Percentiles rank a stretch among this genome's conserved stretches.
Conservation (phyloP, 345 rosid species). For the Gossypium rotundifolium region DNA sequence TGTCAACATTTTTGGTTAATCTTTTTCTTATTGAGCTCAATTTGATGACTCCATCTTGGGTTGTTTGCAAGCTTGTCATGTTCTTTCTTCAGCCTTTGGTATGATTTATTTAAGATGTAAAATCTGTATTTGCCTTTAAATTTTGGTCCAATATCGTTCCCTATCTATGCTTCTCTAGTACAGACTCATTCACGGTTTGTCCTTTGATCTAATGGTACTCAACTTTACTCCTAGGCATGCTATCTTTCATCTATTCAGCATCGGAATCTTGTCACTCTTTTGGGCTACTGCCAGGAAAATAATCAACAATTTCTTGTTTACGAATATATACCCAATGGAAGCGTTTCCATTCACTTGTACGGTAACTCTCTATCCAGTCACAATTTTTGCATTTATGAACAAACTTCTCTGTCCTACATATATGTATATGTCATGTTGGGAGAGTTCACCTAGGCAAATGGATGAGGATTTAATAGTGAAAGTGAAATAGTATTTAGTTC, state of each 20-base stretch:
- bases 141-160: background rate
- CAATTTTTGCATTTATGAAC: slow-evolving; percentile 14
- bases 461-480: background rate
- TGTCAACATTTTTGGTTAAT: background rate
- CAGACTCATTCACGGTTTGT: slow-evolving; percentile 13
- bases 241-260: slow-evolving; percentile 84
- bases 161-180: background rate
- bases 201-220: slow-evolving; percentile 15
- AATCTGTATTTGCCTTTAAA: slow-evolving; percentile 4
- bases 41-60: background rate
- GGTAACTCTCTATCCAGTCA: slow-evolving; percentile 73
- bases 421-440: too few relatives aligned
- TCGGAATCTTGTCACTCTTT: slow-evolving; percentile 72
- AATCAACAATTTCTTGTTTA: slow-evolving; percentile 71
- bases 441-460: too few relatives aligned
- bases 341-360: slow-evolving; percentile 93
- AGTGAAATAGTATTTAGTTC: background rate
- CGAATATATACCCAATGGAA: slow-evolving; percentile 91
- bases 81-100: background rate
- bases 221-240: slow-evolving; percentile 47
- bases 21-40: background rate
- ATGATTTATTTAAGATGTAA: background rate
- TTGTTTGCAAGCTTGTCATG: background rate
- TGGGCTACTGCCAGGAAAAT: slow-evolving; percentile 91
- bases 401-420: background rate